Evolutionary conservation across 2,329 filamentous ascomycete genomes (phyloP).

Genomic region (Boeremia lycopersici): DNA sequence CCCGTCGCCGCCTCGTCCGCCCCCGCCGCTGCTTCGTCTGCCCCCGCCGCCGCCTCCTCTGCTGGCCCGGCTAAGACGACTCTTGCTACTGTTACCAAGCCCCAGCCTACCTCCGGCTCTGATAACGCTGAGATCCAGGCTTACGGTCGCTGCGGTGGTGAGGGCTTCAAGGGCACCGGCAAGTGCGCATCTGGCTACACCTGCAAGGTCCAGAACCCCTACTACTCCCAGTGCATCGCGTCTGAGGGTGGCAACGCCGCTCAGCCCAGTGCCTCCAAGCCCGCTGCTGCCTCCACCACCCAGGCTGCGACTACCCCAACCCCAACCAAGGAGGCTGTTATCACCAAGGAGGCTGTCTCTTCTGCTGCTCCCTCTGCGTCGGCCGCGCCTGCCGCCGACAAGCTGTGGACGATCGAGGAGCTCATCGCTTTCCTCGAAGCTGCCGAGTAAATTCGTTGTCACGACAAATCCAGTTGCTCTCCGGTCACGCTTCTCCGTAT

Average conservation of each 20-base stretch:
- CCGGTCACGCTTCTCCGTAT: slow-evolving; percentile 7
- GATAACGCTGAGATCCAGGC: slow-evolving; percentile 25
- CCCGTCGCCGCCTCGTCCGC: neutral
- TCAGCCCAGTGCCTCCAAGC: slow-evolving; percentile 16
- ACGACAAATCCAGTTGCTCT: neutral
- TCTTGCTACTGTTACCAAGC: slow-evolving; percentile 30
- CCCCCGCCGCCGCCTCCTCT: slow-evolving; percentile 10
- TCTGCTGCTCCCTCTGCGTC: slow-evolving; percentile 5
- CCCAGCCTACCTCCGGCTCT: slow-evolving; percentile 24
- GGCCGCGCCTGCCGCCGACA: slow-evolving; percentile 10
- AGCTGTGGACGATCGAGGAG: slow-evolving; percentile 16
- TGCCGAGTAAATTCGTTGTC: slow-evolving; percentile 8
- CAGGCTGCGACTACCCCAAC: too few relatives aligned
- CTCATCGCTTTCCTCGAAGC: slow-evolving; percentile 16
- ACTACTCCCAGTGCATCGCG: slow-evolving; percentile 54
- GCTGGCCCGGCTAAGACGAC: slow-evolving; percentile 19
- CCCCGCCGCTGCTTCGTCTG: neutral
- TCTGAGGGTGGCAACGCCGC: slow-evolving; percentile 17
- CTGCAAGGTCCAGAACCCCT: slow-evolving; percentile 52
- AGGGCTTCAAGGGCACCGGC: slow-evolving; percentile 47
- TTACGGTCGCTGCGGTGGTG: slow-evolving; percentile 53
- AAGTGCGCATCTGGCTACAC: slow-evolving; percentile 47
- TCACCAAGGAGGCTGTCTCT: slow-evolving; percentile 4
- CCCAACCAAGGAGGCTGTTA: neutral
- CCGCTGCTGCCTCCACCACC: slow-evolving; percentile 8